Evolutionary conservation across 2,329 filamentous ascomycete species (phyloP), one percentile per base, ranked within the genome.

Genomic region (Aspergillus transmontanensis): DNA sequence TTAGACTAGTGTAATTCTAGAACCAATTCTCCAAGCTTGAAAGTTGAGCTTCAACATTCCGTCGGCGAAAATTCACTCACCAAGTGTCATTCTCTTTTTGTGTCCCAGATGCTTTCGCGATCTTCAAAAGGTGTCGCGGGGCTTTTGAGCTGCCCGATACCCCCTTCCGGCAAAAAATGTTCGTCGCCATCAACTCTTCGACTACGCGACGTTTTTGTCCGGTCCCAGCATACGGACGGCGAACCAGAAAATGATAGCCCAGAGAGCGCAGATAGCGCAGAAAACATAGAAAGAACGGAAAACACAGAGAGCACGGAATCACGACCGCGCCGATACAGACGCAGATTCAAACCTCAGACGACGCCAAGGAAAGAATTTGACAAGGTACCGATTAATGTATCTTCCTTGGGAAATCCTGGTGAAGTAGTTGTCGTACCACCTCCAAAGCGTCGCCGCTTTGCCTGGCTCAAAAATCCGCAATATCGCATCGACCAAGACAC

Each of bases 371-470:
- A 50, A 21, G 26, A 36, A 53, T 10, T 54, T 50, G 63, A 54
- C 39, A 70, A 56, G 56, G 67, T 74, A 4, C 51, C 70, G 9
- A 72, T 80, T 10, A 72, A 71, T 39, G 72, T 78, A 32, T 66
- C 74, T 43, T 63, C 75, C 1, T 65, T 80, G 10, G 79, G 79
- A 32, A 70, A 76, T 56, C 77, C 77, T 1, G 77, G 73, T 3
- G 71, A 79, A 57, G 73, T 80, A 6, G 65, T 80, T 30, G 69
- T 80, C 28, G 68, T 80, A 10, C 68, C 69, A 45, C 63, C 72
- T 23, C 65, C 60, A 56, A 62, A 69, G 57, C 72, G 71, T 34
- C 68, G 69, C 32, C 65, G 65, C 32, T 61, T 21, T n/a, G n/a
- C 14, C 28, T 6, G 41, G n/a, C n/a, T 30, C 19, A 11, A 32